These are phyloP conservation scores for Xerocomus amazonicus DNA, from an alignment of 1,284 basidiomycete species.

Conservation along the genomic window DNA sequence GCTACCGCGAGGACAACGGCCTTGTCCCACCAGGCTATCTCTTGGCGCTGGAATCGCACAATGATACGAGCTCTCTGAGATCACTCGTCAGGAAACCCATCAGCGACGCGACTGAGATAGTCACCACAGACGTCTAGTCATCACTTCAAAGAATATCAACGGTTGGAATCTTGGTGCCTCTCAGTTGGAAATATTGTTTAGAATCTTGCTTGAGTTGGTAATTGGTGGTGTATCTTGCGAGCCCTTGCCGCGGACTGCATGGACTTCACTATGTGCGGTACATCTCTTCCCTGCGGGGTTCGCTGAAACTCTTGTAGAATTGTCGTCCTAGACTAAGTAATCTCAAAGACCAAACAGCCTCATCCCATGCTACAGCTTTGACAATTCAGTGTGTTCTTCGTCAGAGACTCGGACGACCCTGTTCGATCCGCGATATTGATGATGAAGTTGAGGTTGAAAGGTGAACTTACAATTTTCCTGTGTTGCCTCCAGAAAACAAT, in stretches of 20 bases:
- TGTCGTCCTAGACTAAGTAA: not conserved
- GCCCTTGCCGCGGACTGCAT: not conserved
- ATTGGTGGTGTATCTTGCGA: not conserved
- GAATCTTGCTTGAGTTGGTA: constrained; percentile 3
- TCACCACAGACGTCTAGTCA: constrained; percentile 17
- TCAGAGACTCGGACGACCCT: constrained; percentile 52
- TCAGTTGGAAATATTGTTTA: not conserved
- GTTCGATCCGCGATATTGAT: constrained; percentile 3
- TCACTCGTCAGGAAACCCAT: constrained; percentile 17
- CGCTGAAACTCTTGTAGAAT: not conserved
- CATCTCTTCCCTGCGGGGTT: constrained; percentile 13
- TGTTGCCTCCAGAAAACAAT: constrained; percentile 78
- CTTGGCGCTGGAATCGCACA: constrained; percentile 11
- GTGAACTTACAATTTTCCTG: constrained; percentile 71
- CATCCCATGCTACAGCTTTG: constrained; percentile 28
- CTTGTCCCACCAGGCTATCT: constrained; percentile 23
- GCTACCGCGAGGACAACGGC: constrained; percentile 28
- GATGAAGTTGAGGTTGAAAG: not conserved
- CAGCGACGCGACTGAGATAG: not conserved
- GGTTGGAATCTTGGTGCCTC: not conserved
- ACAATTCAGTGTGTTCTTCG: constrained; percentile 18
- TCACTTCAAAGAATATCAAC: not conserved
- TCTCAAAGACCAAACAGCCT: not conserved
- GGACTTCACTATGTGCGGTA: constrained; percentile 5
- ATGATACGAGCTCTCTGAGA: constrained; percentile 2